phyloP scores from a whole-genome alignment of 78 protist species.

The Diacronema lutheri region DNA sequence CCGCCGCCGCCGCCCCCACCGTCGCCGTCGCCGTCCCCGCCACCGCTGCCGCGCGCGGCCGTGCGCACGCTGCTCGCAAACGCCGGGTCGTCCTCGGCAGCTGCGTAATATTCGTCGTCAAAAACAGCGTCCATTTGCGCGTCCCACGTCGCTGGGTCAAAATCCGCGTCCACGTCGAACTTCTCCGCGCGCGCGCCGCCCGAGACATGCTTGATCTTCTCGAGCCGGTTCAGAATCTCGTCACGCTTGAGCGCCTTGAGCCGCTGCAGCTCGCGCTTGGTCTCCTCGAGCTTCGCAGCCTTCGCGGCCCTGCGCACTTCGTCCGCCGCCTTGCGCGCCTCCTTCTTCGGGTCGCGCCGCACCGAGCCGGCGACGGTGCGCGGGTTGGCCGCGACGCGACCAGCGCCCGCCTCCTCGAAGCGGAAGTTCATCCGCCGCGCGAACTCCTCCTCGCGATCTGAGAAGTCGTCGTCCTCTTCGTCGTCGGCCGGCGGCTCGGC shows the following conservation, averaged over 20 bases:
- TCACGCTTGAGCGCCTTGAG: slow-evolving; percentile 39
- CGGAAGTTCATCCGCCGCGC: slow-evolving; percentile 4
- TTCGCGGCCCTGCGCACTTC: too few species aligned
- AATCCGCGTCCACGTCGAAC: slow-evolving; percentile 49
- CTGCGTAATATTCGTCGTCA: slow-evolving; percentile 40
- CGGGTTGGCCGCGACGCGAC: not conserved
- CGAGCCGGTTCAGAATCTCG: slow-evolving; percentile 14
- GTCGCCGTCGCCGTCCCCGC: too few species aligned
- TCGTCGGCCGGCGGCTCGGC: not conserved
- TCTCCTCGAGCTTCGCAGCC: not conserved
- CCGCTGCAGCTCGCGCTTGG: slow-evolving; percentile 26
- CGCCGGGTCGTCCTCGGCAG: not conserved
- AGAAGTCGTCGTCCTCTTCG: not conserved
- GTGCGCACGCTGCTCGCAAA: not conserved
- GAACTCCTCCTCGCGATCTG: not conserved
- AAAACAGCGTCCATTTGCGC: slow-evolving; percentile 10
- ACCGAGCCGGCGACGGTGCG: not conserved
- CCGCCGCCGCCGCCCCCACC: too few species aligned
- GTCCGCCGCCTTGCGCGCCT: not conserved
- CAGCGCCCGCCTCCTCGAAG: slow-evolving; percentile 14
- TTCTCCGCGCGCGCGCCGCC: not conserved
- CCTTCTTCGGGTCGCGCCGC: not conserved
- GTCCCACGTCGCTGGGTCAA: slow-evolving; percentile 51
- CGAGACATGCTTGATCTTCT: slow-evolving; percentile 10
- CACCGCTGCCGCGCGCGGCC: not conserved